Evolutionary conservation across 768 basidiomycete species (phyloP), one percentile per base, ranked within the genome.

Genomic region (Pisolithus tinctorius): DNA sequence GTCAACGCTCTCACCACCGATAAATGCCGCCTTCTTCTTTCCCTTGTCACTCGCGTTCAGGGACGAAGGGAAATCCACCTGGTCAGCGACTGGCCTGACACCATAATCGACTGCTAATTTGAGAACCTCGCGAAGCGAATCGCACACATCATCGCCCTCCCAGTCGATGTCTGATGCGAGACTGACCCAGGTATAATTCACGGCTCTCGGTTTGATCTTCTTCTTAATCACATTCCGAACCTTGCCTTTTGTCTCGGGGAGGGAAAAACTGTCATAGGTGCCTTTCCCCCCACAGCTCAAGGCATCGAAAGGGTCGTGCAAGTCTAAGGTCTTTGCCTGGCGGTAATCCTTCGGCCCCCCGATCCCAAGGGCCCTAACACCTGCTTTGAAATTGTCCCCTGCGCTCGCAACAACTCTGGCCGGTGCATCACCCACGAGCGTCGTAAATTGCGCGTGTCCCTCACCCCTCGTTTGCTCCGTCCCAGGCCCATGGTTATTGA

Each of bases 101-200:
- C 61, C 58, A 4, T 67, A 67, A 43, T 67, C 60, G 47, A 65
- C 63, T 3, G 72, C 72, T 61, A 76, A 61, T 25, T 60, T 62
- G 44, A 71, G 53, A 40, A 78, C 67, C 6, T 70, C 69, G 17
- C 62, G 70, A 2, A 80, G 61, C 31, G 76, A 71, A 47, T 81
- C 76, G 14, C 81, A 72, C 48, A 91, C 77, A 63, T 89, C 84
- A 51, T 81, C 77, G 26, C 90, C 90, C 59, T 91, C 86, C 76
- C 82, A 84, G 64, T 92, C 90, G 29, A 91, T 80, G 62, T 91
- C 90, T 54, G 86, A 85, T 34, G 81, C 80, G 37, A 82, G 71
- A 61, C 80, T 83, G n/a, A 92, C 80, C 88, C 89, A 93, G 17
- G 84, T 81, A 65, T 92, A 92, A 44, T 81, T 82, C 27, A 88